Conservation (phyloP, 768 basidiomycete genomes). For the Coprinellus aureogranulatus region DNA sequence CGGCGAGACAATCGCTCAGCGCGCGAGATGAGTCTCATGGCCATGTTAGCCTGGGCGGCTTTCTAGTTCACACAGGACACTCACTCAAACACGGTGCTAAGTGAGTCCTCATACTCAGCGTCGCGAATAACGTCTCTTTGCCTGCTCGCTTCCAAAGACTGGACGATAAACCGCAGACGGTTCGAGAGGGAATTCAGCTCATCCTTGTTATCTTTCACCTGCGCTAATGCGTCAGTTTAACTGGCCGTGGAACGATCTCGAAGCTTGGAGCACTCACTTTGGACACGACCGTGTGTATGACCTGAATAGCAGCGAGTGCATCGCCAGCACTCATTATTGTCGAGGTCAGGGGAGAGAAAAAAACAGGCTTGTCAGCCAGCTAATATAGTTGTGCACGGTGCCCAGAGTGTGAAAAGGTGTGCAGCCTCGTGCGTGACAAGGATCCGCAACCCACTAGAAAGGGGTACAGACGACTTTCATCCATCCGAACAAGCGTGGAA, state of each 20-base stretch:
- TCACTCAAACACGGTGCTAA: slow-evolving; percentile 1
- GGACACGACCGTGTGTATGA: neutral
- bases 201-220: slow-evolving; percentile 6
- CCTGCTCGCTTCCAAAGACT: slow-evolving; percentile 2
- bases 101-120: neutral
- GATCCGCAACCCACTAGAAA: no score
- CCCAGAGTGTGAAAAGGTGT: no score
- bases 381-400: no score
- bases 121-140: slow-evolving; percentile 1
- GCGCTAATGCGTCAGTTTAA: no score
- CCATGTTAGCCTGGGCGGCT: neutral
- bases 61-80: neutral
- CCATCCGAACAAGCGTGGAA: no score
- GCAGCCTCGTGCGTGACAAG: no score
- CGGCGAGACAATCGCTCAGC: neutral
- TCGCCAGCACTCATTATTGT: neutral
- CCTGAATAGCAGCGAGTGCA: neutral
- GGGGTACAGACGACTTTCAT: no score
- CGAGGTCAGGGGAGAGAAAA: neutral
- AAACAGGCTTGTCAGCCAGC: no score
- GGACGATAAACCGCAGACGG: neutral
- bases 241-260: neutral
- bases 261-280: neutral
- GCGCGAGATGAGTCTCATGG: neutral
- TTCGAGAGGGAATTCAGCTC: neutral